Evolutionary conservation across 2,329 filamentous ascomycete species (phyloP).

Genomic region (Pseudogymnoascus sp.): DNA sequence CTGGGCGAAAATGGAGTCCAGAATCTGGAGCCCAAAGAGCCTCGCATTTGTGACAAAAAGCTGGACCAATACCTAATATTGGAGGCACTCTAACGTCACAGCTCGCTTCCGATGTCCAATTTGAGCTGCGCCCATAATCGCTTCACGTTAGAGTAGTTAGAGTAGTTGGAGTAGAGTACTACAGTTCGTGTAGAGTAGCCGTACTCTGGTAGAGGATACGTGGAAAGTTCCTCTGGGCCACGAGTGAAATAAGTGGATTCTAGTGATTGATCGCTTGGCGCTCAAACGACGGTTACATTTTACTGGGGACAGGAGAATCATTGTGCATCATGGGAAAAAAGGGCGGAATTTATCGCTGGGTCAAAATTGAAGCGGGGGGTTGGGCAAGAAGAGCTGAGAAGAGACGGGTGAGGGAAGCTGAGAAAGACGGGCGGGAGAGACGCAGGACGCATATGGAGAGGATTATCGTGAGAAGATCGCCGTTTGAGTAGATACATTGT

Average conservation of each 20-base stretch:
- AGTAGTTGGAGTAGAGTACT: not conserved
- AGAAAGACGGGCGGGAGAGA: not conserved
- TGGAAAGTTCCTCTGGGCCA: not conserved
- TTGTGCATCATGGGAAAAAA: not conserved
- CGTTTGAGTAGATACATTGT: not conserved
- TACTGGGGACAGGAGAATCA: not conserved
- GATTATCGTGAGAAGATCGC: not conserved
- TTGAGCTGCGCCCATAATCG: not conserved
- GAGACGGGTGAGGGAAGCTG: not conserved
- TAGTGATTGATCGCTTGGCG: not conserved
- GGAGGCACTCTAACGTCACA: not conserved
- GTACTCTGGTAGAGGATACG: not conserved
- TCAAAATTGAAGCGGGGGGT: not conserved
- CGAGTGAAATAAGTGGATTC: conserved; percentile 5
- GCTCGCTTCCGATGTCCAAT: conserved; percentile 5
- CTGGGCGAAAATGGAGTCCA: not conserved
- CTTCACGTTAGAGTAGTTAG: not conserved
- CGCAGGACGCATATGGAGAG: not conserved
- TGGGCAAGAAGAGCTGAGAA: not conserved
- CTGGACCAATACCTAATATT: conserved; percentile 7
- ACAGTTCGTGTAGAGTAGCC: not conserved
- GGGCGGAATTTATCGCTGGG: not conserved
- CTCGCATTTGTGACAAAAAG: not conserved
- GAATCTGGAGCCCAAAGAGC: not conserved
- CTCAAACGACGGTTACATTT: not conserved